Conservation (phyloP, 257 asterid genomes). For the Solanum microdontum region DNA sequence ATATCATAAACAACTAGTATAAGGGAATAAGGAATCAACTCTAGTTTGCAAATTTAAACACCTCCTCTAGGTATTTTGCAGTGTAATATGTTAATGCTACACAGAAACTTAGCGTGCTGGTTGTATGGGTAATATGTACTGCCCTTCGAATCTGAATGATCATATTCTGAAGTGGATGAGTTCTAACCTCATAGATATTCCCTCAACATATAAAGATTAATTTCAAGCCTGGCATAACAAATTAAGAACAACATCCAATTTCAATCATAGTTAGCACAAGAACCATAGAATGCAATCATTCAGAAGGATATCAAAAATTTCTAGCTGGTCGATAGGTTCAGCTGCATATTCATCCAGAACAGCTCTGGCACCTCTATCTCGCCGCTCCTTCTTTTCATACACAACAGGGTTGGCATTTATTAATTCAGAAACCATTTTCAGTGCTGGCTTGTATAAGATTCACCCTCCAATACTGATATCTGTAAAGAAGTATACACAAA, state of each 20-base stretch:
- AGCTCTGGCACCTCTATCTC: conserved; percentile 25
- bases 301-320: conserved; percentile 82
- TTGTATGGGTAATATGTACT: background rate
- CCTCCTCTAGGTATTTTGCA: background rate
- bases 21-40: background rate
- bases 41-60: background rate
- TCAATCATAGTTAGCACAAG: background rate
- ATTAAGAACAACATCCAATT: background rate
- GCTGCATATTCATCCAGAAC: conserved; percentile 51
- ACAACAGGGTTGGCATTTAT: conserved; percentile 79
- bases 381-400: conserved; percentile 75
- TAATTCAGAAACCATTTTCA: conserved; percentile 48
- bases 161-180: background rate
- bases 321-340: conserved; percentile 68
- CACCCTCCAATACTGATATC: background rate
- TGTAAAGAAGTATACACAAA: background rate
- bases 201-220: background rate
- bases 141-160: background rate
- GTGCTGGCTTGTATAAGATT: background rate
- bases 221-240: background rate
- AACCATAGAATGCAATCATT: background rate
- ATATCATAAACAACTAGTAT: background rate
- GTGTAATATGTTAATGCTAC: background rate
- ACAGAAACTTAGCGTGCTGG: background rate
- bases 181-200: background rate